These are phyloP conservation scores for Lecanoromycetidae sp. DNA, from an alignment of 2,329 filamentous ascomycete genomes.

Conservation along the genomic window DNA sequence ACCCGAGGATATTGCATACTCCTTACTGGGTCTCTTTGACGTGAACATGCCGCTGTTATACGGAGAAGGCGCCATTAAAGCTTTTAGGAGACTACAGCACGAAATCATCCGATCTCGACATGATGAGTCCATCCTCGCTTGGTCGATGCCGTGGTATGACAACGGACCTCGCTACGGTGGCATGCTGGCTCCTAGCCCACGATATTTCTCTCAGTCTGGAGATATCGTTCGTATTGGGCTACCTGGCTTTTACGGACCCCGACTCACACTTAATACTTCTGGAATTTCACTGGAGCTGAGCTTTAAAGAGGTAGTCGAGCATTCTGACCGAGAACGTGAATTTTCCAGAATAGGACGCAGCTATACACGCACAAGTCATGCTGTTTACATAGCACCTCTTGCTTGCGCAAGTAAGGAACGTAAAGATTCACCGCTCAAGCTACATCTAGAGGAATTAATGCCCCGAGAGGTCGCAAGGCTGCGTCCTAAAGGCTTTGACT, in stretches of 20 bases:
- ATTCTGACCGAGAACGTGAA: neutral
- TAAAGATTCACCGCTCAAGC: neutral
- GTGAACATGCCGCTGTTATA: slow-evolving; percentile 9
- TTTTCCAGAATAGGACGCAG: neutral
- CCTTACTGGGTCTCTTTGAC: slow-evolving; percentile 6
- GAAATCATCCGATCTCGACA: neutral
- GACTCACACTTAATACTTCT: neutral
- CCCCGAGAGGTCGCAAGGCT: neutral
- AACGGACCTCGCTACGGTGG: neutral
- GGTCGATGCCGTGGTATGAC: neutral
- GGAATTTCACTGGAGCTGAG: neutral
- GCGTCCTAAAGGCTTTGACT: neutral
- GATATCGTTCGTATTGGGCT: neutral
- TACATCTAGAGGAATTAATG: neutral
- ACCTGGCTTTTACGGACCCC: neutral
- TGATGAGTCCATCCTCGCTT: neutral
- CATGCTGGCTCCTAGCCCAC: slow-evolving; percentile 1
- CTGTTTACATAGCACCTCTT: neutral
- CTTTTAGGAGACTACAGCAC: slow-evolving; percentile 3
- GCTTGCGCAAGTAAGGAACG: neutral
- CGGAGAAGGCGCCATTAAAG: slow-evolving; percentile 2
- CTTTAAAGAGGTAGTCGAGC: neutral
- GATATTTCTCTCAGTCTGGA: neutral
- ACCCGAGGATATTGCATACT: slow-evolving; percentile 5
- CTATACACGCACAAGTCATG: neutral